Percentiles rank a stretch among this genome's conserved stretches.
phyloP scores from a whole-genome alignment of 2,329 filamentous ascomycete species.

The Zymoseptoria crescenta region DNA sequence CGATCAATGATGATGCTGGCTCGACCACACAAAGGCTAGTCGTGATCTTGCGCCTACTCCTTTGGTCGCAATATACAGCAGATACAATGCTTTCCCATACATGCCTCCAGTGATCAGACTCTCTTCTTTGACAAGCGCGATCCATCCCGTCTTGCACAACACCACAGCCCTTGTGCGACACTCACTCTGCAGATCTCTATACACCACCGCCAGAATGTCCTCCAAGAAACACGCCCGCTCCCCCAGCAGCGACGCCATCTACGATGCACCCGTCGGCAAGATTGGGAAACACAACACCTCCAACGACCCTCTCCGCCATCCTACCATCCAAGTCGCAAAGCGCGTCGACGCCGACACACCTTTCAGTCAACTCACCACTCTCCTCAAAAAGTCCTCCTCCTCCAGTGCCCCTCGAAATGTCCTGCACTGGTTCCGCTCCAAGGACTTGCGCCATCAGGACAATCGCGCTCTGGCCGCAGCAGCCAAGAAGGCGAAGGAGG shows the following conservation, averaged over 20 bases:
- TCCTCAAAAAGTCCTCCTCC: conserved; percentile 34
- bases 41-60: not conserved
- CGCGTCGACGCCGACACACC: conserved; percentile 41
- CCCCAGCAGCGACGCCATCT: conserved; percentile 5
- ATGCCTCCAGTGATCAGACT: not conserved
- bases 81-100: not conserved
- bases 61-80: not conserved
- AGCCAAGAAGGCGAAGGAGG: conserved; percentile 38
- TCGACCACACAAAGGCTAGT: not conserved
- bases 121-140: not conserved
- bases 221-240: conserved; percentile 18
- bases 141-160: not conserved
- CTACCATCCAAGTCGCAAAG: conserved; percentile 43
- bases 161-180: not conserved
- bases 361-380: conserved; percentile 34
- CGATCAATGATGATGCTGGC: not conserved
- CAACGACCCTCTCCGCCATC: conserved; percentile 31
- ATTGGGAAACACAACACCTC: not conserved
- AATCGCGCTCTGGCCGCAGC: conserved; percentile 43
- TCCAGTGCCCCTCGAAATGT: conserved; percentile 35
- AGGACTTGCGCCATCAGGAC: conserved; percentile 44
- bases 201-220: conserved; percentile 2
- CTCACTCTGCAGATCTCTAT: not conserved
- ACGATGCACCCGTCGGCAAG: not conserved
- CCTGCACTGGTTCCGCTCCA: conserved; percentile 46